phyloP scores from a whole-genome alignment of 768 basidiomycete genomes.

The Tylopilus cervinicoccineus region DNA sequence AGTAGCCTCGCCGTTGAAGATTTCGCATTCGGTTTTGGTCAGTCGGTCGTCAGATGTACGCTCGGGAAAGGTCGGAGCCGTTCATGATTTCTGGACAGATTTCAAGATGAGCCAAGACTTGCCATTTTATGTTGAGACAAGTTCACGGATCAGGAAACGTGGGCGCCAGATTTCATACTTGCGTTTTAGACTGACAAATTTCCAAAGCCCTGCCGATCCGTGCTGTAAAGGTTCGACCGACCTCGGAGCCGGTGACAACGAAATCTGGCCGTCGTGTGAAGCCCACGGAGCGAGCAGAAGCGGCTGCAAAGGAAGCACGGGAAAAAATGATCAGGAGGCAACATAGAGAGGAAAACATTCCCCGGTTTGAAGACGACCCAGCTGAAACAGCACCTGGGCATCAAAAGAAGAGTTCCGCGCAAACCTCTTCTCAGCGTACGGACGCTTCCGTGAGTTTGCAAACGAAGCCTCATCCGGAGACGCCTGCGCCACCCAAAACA shows the following conservation, averaged over 20 bases:
- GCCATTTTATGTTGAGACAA: conserved; percentile 26
- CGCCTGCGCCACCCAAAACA: not conserved
- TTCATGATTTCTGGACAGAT: conserved; percentile 14
- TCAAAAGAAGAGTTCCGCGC: not conserved
- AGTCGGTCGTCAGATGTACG: conserved; percentile 4
- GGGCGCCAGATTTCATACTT: not conserved
- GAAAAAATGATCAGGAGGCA: not conserved
- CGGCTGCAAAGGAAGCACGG: conserved; percentile 2
- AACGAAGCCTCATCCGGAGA: not conserved
- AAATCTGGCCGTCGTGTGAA: conserved; percentile 24
- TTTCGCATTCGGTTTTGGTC: conserved; percentile 30
- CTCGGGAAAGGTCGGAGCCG: not conserved
- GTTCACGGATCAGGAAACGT: conserved; percentile 26
- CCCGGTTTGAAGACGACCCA: not conserved
- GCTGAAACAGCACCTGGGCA: not conserved
- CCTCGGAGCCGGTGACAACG: conserved; percentile 15
- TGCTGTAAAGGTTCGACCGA: conserved; percentile 1
- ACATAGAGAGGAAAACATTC: conserved; percentile 3
- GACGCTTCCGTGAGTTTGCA: not conserved
- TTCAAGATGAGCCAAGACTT: conserved; percentile 30
- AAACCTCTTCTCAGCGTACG: not conserved
- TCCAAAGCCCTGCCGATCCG: conserved; percentile 12
- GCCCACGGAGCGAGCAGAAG: conserved; percentile 16
- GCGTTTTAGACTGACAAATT: conserved; percentile 2
- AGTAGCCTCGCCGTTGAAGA: conserved; percentile 17